Conservation (phyloP, 257 asterid genomes). For the Ballota nigra region DNA sequence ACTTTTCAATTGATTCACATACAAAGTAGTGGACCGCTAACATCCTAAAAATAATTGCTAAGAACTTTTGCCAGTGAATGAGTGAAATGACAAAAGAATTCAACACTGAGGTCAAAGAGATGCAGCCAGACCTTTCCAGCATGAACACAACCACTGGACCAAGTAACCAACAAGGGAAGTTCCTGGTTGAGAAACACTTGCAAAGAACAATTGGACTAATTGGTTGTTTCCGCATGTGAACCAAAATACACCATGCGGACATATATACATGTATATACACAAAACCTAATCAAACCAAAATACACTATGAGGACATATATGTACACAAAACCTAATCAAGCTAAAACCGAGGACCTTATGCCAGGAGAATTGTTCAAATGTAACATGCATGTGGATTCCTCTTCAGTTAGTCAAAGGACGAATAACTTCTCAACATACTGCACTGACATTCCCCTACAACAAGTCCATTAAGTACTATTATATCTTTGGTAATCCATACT, state of each 20-base stretch:
- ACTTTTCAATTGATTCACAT: background rate
- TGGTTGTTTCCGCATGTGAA: background rate
- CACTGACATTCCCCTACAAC: background rate
- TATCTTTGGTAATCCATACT: background rate
- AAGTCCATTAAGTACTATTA: background rate
- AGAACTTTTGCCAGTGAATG: too few species aligned
- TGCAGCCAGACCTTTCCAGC: background rate
- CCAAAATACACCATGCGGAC: background rate
- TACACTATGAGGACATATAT: too few species aligned
- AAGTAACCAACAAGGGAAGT: background rate
- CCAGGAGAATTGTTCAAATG: background rate
- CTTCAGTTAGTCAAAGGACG: background rate
- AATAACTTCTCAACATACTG: background rate
- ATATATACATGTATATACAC: background rate
- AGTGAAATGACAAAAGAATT: background rate
- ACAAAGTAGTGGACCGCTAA: background rate
- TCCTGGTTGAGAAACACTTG: background rate
- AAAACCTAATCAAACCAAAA: background rate
- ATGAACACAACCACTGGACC: conserved; percentile 10
- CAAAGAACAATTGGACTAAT: conserved; percentile 5
- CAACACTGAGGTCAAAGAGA: background rate
- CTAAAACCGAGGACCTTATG: background rate
- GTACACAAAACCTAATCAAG: background rate
- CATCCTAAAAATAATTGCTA: background rate
- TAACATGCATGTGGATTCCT: background rate